Conservation (phyloP, 495 filamentous ascomycete species). For the Gamarada debralockiae region DNA sequence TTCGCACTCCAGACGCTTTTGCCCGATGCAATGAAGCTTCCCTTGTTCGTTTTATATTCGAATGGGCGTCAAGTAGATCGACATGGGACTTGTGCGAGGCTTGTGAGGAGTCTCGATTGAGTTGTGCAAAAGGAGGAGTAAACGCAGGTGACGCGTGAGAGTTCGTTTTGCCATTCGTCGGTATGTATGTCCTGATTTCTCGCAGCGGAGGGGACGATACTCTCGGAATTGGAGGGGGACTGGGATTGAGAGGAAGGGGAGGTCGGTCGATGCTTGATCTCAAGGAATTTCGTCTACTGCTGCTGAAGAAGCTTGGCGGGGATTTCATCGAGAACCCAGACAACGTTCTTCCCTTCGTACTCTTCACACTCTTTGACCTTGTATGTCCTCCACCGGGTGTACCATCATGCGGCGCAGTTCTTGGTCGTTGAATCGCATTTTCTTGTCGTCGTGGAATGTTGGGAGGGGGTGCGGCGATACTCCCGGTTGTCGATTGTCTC, state of each 20-base stretch:
- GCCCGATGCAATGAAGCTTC: constrained; percentile 27
- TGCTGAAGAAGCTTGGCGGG: constrained; percentile 10
- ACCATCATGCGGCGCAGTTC: constrained; percentile 19
- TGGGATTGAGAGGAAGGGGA: neutral
- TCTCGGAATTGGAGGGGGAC: neutral
- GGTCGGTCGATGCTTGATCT: neutral
- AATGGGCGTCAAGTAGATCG: constrained; percentile 49
- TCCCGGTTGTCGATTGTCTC: neutral
- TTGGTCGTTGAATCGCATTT: constrained; percentile 4
- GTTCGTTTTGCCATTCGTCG: neutral
- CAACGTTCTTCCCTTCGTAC: constrained; percentile 10
- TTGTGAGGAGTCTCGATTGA: constrained; percentile 12
- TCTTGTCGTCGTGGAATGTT: constrained; percentile 8
- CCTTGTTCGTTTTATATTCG: constrained; percentile 37
- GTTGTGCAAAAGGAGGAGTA: constrained; percentile 10
- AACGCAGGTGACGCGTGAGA: neutral
- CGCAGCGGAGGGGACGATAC: too few species aligned
- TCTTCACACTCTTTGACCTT: neutral
- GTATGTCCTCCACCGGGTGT: constrained; percentile 6
- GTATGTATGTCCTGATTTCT: neutral
- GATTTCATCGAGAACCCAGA: constrained; percentile 22
- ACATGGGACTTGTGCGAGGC: constrained; percentile 26
- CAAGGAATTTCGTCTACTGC: constrained; percentile 8
- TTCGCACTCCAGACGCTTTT: constrained; percentile 40
- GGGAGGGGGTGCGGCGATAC: neutral